Conservation (phyloP, 257 asterid genomes). For the Solanum verrucosum region DNA sequence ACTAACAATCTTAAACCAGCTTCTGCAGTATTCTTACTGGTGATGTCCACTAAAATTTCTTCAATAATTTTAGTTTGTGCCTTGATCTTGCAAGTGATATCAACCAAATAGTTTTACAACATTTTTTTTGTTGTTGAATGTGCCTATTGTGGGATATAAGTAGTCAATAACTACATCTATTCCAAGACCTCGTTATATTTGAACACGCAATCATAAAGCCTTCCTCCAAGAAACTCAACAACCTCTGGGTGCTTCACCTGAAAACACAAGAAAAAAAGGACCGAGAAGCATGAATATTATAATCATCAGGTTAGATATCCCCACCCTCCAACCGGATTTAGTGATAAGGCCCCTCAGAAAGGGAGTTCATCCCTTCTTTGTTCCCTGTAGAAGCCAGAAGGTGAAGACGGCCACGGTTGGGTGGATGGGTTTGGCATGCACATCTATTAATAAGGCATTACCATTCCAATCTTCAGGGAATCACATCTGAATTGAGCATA, state of each 20-base stretch:
- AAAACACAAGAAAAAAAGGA: slow-evolving; percentile 1
- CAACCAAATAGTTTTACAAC: not conserved
- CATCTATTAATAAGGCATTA: slow-evolving; percentile 12
- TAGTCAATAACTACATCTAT: not conserved
- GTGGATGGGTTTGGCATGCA: not conserved
- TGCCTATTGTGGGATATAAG: not conserved
- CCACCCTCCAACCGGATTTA: not conserved
- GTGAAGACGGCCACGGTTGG: not conserved
- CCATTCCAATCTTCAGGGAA: slow-evolving; percentile 92
- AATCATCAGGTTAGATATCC: not conserved
- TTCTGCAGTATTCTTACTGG: not conserved
- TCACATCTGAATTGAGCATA: slow-evolving; percentile 90
- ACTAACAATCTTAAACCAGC: not conserved
- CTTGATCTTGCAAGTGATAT: not conserved
- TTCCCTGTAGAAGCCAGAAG: not conserved
- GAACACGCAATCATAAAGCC: slow-evolving; percentile 92
- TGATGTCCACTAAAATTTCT: not conserved
- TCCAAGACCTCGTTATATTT: slow-evolving; percentile 46
- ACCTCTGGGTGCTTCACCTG: slow-evolving; percentile 98
- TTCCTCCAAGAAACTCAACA: slow-evolving; percentile 94
- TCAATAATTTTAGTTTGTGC: not conserved
- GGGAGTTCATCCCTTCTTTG: not conserved
- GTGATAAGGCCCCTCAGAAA: not conserved
- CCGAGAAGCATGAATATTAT: not conserved
- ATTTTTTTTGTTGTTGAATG: not conserved